Conservation (phyloP, 495 filamentous ascomycete genomes). For the Tuber calosporum region DNA sequence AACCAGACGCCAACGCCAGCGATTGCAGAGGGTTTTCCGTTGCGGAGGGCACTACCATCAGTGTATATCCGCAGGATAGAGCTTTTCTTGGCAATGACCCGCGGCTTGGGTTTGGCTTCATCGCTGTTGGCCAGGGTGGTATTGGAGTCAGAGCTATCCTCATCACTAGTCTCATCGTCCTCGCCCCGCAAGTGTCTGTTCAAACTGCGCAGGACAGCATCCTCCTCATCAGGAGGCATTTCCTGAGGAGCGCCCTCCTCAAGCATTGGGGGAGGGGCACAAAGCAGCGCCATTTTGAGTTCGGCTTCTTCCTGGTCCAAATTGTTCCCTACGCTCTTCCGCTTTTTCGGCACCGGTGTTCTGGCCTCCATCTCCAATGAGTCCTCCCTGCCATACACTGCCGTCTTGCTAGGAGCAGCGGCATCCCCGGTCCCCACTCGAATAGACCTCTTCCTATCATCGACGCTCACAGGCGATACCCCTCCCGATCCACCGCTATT, state of each 20-base stretch:
- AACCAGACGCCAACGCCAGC: conserved; percentile 78
- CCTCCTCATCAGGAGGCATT: conserved; percentile 10
- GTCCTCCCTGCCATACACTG: conserved; percentile 18
- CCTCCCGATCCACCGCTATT: conserved; percentile 44
- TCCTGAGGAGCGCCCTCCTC: conserved; percentile 15
- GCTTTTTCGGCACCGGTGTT: conserved; percentile 23
- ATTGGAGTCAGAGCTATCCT: conserved; percentile 10
- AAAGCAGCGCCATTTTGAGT: conserved; percentile 1
- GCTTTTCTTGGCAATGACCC: conserved; percentile 33
- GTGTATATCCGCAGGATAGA: conserved; percentile 68
- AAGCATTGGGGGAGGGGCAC: not conserved
- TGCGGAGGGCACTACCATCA: conserved; percentile 73
- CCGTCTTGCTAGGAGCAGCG: conserved; percentile 2
- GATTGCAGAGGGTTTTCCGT: conserved; percentile 62
- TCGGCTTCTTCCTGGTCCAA: conserved; percentile 15
- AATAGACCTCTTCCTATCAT: conserved; percentile 15
- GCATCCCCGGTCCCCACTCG: conserved; percentile 18
- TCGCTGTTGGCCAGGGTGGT: conserved; percentile 7
- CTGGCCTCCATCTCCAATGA: conserved; percentile 20
- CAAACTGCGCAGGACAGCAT: conserved; percentile 3
- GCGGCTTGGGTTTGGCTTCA: conserved; percentile 31
- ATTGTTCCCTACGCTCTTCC: conserved; percentile 20
- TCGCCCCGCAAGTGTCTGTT: conserved; percentile 7
- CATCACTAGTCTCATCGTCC: conserved; percentile 17
- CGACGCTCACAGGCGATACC: conserved; percentile 29